These are phyloP conservation scores for Nakazawaea pomicola DNA, from an alignment of 805 yeast species.

Conservation along the genomic window DNA sequence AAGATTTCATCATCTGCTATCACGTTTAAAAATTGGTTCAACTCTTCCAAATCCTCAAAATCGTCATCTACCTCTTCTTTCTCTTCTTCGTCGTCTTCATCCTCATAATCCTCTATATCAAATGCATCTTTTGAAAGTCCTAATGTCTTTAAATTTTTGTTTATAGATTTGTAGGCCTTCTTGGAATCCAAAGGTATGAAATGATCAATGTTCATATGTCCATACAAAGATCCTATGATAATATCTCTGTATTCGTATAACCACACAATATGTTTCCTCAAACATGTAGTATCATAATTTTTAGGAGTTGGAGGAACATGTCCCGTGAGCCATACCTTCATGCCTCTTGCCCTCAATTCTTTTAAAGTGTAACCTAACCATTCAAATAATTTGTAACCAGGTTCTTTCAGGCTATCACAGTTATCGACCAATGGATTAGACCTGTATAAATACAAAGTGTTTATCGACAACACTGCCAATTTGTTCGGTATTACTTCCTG, in stretches of 20 bases:
- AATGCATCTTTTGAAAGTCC: conserved; percentile 19
- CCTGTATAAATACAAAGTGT: conserved; percentile 70
- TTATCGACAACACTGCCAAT: conserved; percentile 73
- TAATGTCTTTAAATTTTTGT: conserved; percentile 15
- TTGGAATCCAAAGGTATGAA: conserved; percentile 71
- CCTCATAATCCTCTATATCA: conserved; percentile 4
- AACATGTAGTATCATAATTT: conserved; percentile 69
- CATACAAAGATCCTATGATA: conserved; percentile 77
- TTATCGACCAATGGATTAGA: conserved; percentile 79
- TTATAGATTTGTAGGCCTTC: conserved; percentile 55
- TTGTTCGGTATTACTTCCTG: conserved; percentile 75
- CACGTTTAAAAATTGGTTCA: conserved; percentile 7
- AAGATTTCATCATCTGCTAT: conserved; percentile 24
- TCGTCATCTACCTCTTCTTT: conserved; percentile 24
- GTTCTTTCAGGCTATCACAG: conserved; percentile 67
- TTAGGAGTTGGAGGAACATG: conserved; percentile 86
- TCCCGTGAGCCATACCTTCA: conserved; percentile 85
- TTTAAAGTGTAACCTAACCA: conserved; percentile 76
- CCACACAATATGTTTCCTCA: conserved; percentile 76
- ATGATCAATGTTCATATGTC: conserved; percentile 90
- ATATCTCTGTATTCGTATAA: conserved; percentile 77
- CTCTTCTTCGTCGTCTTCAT: no score
- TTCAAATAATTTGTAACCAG: conserved; percentile 70
- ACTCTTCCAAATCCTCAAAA: conserved; percentile 19
- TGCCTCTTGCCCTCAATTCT: conserved; percentile 64